Percentiles rank a stretch among this genome's conserved stretches.
These are phyloP conservation scores for Stereocaulon alpinum DNA, from an alignment of 495 filamentous ascomycete genomes.

Conservation along the genomic window DNA sequence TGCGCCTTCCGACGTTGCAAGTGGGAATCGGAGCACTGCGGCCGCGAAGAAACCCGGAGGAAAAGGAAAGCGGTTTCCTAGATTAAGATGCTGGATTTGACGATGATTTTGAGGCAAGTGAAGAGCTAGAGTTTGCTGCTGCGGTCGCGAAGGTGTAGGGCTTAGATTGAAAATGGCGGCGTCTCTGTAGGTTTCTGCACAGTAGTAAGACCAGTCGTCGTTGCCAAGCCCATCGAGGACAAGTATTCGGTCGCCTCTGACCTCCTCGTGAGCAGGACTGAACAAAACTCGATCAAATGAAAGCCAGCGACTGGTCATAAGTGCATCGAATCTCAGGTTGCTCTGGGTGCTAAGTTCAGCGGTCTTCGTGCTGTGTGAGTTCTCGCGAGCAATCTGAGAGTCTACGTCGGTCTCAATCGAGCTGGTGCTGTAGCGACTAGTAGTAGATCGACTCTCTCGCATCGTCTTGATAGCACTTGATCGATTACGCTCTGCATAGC, in stretches of 20 bases:
- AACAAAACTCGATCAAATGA: conserved; percentile 93
- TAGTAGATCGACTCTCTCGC: conserved; percentile 31
- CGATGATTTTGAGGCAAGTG: conserved; percentile 73
- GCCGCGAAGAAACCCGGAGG: conserved; percentile 74
- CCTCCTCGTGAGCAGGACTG: conserved; percentile 76
- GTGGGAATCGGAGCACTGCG: conserved; percentile 81
- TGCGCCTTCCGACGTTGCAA: conserved; percentile 58
- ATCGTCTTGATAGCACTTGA: conserved; percentile 27
- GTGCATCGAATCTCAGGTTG: conserved; percentile 71
- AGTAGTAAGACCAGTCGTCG: conserved; percentile 97
- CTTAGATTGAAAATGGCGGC: conserved; percentile 80
- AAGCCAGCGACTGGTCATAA: conserved; percentile 77
- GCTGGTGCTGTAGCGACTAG: conserved; percentile 36
- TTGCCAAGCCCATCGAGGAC: conserved; percentile 87
- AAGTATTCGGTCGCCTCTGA: conserved; percentile 60
- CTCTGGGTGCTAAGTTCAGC: conserved; percentile 53
- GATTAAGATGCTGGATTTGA: conserved; percentile 62
- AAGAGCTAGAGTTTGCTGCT: conserved; percentile 27
- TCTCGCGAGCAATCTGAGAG: conserved; percentile 11
- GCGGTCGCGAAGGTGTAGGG: conserved; percentile 17
- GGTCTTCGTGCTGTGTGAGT: conserved; percentile 2
- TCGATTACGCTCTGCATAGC: conserved; percentile 40
- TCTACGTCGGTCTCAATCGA: conserved; percentile 29
- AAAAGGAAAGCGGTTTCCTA: conserved; percentile 71
- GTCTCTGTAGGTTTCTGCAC: conserved; percentile 78